Conservation (phyloP, 2,329 filamentous ascomycete genomes). For the Cladosporium oxysporum region DNA sequence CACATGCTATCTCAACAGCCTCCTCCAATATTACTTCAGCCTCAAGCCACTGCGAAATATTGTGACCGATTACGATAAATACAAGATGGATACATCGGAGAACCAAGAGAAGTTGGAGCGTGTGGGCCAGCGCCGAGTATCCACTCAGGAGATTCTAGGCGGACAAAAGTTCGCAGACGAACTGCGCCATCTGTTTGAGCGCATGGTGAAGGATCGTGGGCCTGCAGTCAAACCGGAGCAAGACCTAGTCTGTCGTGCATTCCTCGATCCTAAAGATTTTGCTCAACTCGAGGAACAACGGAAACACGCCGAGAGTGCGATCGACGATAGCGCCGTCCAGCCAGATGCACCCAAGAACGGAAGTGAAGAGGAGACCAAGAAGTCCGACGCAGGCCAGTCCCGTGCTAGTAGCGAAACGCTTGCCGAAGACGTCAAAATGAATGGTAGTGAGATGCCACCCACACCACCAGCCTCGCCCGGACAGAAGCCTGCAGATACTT, state of each 20-base stretch:
- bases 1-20: conserved; percentile 95
- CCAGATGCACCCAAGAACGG: neutral
- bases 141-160: conserved; percentile 36
- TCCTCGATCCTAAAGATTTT: conserved; percentile 34
- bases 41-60: conserved; percentile 79
- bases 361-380: neutral
- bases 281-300: conserved; percentile 27
- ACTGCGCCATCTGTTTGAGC: conserved; percentile 38
- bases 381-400: neutral
- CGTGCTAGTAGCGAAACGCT: conserved; percentile 32
- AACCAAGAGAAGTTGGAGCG: conserved; percentile 65
- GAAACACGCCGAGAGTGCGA: conserved; percentile 18
- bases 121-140: conserved; percentile 71
- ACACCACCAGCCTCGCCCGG: conserved; percentile 39
- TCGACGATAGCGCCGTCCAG: conserved; percentile 23
- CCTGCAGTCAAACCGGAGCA: conserved; percentile 36
- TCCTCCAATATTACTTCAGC: conserved; percentile 93
- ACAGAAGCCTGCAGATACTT: conserved; percentile 40
- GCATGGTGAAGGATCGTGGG: conserved; percentile 38
- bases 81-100: conserved; percentile 67
- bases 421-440: conserved; percentile 29
- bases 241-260: conserved; percentile 40
- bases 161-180: conserved; percentile 39
- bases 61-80: conserved; percentile 72
- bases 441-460: conserved; percentile 25